Conservation (phyloP, 2,329 filamentous ascomycete genomes). For the Botryotinia narcissicola region DNA sequence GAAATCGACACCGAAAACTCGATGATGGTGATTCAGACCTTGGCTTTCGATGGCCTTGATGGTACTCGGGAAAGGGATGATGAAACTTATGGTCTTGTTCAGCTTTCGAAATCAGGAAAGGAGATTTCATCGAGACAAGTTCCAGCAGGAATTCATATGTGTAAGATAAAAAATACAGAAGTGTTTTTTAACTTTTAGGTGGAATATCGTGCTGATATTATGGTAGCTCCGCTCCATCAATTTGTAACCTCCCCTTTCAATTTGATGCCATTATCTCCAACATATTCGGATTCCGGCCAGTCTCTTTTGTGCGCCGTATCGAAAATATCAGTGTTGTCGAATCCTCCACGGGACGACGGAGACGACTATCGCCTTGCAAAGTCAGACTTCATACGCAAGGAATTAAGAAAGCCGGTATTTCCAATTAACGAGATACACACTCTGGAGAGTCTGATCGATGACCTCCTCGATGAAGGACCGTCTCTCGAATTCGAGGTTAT, state of each 20-base stretch:
- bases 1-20: neutral
- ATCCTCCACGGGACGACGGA: neutral
- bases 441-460: slow-evolving; percentile 15
- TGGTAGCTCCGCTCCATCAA: neutral
- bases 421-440: slow-evolving; percentile 4
- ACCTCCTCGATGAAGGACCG: neutral
- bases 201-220: neutral
- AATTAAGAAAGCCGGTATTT: slow-evolving; percentile 6
- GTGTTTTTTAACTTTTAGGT: neutral
- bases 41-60: neutral
- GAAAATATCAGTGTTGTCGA: slow-evolving; percentile 6
- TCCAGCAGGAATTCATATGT: neutral
- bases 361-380: slow-evolving; percentile 13
- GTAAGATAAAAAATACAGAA: neutral
- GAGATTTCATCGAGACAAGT: neutral
- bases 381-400: slow-evolving; percentile 15
- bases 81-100: neutral
- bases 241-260: neutral
- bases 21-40: neutral
- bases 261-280: neutral
- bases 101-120: neutral
- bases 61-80: neutral
- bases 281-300: neutral
- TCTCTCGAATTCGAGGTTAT: slow-evolving; percentile 19
- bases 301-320: neutral